phyloP scores from a whole-genome alignment of 1,284 basidiomycete species.

The Boletus semigastroideus region DNA sequence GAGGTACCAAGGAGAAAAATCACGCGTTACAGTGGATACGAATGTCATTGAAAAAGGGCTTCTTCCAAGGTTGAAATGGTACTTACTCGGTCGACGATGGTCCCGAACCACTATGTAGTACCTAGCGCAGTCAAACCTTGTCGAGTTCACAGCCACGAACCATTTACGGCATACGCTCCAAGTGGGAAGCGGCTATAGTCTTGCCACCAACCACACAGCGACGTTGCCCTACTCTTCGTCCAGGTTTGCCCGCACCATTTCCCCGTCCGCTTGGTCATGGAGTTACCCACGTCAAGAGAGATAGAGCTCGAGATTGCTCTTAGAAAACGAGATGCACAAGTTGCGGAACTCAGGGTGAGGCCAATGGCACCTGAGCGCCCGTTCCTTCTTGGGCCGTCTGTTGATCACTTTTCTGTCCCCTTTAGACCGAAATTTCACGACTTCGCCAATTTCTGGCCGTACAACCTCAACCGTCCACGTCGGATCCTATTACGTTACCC shows the following conservation, averaged over 20 bases:
- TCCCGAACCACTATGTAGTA: too few relatives aligned
- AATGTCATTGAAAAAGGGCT: too few relatives aligned
- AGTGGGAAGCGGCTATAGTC: conserved; percentile 27
- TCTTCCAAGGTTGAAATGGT: too few relatives aligned
- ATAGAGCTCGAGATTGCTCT: conserved; percentile 74
- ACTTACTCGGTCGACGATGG: too few relatives aligned
- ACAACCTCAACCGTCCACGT: conserved; percentile 51
- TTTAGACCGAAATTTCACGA: conserved; percentile 67
- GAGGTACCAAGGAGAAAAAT: neutral
- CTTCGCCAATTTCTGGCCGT: conserved; percentile 60
- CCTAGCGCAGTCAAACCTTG: too few relatives aligned
- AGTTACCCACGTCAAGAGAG: conserved; percentile 69
- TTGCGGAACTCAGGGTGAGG: conserved; percentile 67
- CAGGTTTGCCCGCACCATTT: conserved; percentile 15
- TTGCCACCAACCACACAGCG: conserved; percentile 34
- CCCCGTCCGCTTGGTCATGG: conserved; percentile 44
- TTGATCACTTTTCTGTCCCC: conserved; percentile 18
- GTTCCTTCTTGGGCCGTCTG: conserved; percentile 9
- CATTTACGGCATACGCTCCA: conserved; percentile 31
- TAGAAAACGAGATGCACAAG: conserved; percentile 66
- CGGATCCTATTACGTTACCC: conserved; percentile 64
- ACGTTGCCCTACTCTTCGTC: conserved; percentile 13
- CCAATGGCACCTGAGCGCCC: conserved; percentile 13
- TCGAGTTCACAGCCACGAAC: conserved; percentile 29
- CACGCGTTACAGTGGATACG: neutral